Percentiles rank a stretch among this genome's conserved stretches.
Conservation (phyloP, 2,329 filamentous ascomycete genomes). For the Penicillium freii region DNA sequence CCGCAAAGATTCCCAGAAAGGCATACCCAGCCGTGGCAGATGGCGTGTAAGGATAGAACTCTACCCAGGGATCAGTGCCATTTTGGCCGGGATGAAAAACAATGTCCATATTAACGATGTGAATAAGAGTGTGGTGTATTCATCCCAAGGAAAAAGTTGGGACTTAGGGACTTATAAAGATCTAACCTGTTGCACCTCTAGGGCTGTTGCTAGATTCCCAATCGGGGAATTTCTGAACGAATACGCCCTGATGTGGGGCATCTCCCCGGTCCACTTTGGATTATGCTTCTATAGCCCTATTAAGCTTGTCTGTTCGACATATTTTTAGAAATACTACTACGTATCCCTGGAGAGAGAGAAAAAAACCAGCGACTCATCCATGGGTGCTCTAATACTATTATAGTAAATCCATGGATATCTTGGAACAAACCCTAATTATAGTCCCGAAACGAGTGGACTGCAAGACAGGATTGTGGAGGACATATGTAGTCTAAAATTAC, state of each 20-base stretch:
- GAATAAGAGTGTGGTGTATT: background rate
- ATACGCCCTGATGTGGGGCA: slow-evolving; percentile 24
- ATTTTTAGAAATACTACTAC: background rate
- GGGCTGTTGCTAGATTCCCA: slow-evolving; percentile 12
- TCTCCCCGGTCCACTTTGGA: background rate
- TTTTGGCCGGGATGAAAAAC: slow-evolving; percentile 33
- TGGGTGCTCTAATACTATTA: background rate
- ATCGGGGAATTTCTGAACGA: slow-evolving; percentile 30
- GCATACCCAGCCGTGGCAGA: slow-evolving; percentile 35
- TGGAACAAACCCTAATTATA: background rate
- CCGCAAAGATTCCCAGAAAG: slow-evolving; percentile 38
- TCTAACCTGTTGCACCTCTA: background rate
- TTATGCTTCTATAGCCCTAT: slow-evolving; percentile 1
- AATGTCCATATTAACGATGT: slow-evolving; percentile 29
- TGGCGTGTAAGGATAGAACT: slow-evolving; percentile 40
- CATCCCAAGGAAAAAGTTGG: background rate
- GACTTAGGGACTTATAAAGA: background rate
- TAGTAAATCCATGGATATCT: background rate
- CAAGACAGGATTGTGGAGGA: background rate
- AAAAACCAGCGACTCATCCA: background rate
- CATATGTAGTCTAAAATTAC: background rate
- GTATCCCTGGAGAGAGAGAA: background rate
- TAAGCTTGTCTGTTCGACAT: background rate
- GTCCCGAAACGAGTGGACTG: background rate
- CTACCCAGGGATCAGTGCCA: slow-evolving; percentile 32